Conservation (phyloP, 2,329 filamentous ascomycete species). For the Colletotrichum truncatum region DNA sequence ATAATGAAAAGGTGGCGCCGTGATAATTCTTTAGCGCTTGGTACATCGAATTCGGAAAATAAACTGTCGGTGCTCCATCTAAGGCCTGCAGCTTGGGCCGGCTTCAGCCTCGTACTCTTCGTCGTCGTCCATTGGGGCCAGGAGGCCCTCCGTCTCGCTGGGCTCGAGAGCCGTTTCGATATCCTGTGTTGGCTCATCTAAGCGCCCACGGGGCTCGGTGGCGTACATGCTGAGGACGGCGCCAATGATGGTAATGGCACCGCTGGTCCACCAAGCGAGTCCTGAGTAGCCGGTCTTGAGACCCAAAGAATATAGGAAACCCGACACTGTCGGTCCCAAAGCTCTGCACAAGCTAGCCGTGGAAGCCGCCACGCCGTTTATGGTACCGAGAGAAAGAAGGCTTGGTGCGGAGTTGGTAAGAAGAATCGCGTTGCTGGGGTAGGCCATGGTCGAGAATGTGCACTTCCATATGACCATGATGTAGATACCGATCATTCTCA, state of each 20-base stretch:
- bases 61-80: not conserved
- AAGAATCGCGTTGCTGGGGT: conserved; percentile 89
- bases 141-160: conserved; percentile 21
- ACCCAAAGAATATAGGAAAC: conserved; percentile 83
- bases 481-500: conserved; percentile 81
- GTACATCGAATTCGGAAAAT: not conserved
- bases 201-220: conserved; percentile 65
- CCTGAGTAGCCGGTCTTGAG: conserved; percentile 84
- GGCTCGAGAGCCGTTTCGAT: conserved; percentile 48
- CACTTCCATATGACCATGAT: conserved; percentile 88
- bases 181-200: conserved; percentile 49
- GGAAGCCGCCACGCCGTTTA: conserved; percentile 93
- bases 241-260: conserved; percentile 77
- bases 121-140: not conserved
- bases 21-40: not conserved
- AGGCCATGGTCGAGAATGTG: conserved; percentile 89
- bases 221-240: conserved; percentile 81
- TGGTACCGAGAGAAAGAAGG: conserved; percentile 84
- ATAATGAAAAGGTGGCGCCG: not conserved
- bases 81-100: conserved; percentile 20
- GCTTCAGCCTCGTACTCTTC: conserved; percentile 11
- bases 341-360: conserved; percentile 89
- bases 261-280: conserved; percentile 92
- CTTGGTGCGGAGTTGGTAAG: conserved; percentile 89
- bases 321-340: conserved; percentile 88